Base-by-base conservation (phyloP, 306 rosid species). In the Cicer judaicum region DNA sequence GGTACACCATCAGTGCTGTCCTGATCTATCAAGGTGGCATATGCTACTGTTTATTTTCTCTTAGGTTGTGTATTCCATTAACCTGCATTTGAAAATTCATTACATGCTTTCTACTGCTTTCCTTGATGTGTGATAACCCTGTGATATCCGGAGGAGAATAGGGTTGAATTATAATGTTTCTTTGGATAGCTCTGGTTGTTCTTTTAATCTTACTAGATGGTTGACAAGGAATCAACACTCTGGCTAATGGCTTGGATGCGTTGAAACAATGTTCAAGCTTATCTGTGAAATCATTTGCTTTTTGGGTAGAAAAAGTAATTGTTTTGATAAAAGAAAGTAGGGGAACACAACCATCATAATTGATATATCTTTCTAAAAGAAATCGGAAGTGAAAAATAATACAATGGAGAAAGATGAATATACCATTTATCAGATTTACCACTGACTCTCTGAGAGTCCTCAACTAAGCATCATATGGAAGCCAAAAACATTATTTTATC, bases 1-100 rank as follows among this genome's bases (percentile, higher is more conserved):
- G 98, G 99, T 95, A 87, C 16, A 15, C 47, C 11, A 67, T 62
- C 69, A 34, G 3, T 72, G 49, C 52, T 76, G 42, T 62, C 78
- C 74, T 38, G 71, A 48, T 62, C 47, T 39, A 14, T 74, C 64
- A 40, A 64, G 56, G 72, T 64, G 66, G 68, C 13, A 3, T 65
- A 78, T 64, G 36, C 63, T 62, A 47, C 62, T 39, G 65, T 70
- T 71, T 75, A 8, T n/a, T 12, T 75, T 38, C 21, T 41, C 18
- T 59, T 61, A 43, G 71, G 13, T 79, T 7, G 6, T 57, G 34
- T 71, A 9, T 53, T 47, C 57, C 14, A 8, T 70, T 73, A 55
- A 46, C 66, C 43, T 74, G 55, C 40, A 56, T 75, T 50, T 73
- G 48, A 68, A 47, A 72, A 21, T 65, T 83, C 75, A 42, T 59